Conservation (phyloP, 139 green algal genomes). For the Asterochloris sp. region DNA sequence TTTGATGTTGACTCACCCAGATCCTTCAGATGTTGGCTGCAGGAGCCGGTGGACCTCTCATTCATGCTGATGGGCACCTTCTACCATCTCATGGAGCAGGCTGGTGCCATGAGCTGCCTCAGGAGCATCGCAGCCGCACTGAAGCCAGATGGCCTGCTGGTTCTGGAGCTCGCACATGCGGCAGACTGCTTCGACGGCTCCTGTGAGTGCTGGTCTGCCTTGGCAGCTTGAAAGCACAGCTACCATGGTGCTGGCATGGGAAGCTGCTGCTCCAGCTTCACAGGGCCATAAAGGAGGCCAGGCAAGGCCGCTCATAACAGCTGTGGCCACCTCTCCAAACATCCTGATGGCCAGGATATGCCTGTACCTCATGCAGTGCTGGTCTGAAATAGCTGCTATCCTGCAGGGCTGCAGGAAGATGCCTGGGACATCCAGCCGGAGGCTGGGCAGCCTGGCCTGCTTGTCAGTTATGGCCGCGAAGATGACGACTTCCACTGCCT, state of each 20-base stretch:
- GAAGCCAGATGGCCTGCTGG: slow-evolving; percentile 1
- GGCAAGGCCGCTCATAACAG: neutral
- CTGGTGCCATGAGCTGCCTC: neutral
- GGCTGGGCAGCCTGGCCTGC: too few species aligned
- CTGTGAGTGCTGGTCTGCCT: neutral
- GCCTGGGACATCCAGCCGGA: too few species aligned
- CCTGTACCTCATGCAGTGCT: too few species aligned
- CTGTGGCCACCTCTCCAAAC: neutral
- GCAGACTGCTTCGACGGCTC: slow-evolving; percentile 15
- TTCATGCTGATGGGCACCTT: slow-evolving; percentile 17
- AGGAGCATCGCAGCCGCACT: neutral
- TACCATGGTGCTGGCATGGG: neutral
- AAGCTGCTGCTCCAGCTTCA: neutral
- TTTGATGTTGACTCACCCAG: neutral
- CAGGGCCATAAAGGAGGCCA: neutral
- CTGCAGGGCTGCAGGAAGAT: too few species aligned
- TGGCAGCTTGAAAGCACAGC: neutral
- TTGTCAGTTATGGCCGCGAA: too few species aligned
- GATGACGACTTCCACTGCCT: too few species aligned
- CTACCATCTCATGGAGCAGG: neutral
- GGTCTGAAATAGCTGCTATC: too few species aligned
- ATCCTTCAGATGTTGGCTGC: neutral
- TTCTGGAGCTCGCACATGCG: slow-evolving; percentile 14
- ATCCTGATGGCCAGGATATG: neutral
- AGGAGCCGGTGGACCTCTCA: slow-evolving; percentile 11